Conservation (phyloP, 108 stramenopile species). For the Cyclotella choctawhatcheeana region DNA sequence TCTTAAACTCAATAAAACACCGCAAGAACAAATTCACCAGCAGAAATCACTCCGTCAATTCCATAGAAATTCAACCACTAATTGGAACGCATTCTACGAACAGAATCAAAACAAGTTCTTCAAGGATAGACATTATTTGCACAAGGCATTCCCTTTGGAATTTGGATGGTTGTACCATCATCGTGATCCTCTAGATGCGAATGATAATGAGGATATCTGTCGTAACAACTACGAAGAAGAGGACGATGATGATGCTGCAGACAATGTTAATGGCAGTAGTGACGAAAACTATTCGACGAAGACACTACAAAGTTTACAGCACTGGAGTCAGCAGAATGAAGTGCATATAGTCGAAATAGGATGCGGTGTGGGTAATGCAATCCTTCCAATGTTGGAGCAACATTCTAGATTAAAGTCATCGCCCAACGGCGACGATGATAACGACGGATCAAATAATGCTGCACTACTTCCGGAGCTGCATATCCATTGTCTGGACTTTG, state of each 20-base stretch:
- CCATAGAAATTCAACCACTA: constrained; percentile 41
- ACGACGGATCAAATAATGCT: no score
- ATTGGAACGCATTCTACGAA: constrained; percentile 83
- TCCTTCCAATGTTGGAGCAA: constrained; percentile 69
- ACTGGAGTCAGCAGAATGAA: neutral
- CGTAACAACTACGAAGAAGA: no score
- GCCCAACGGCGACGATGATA: no score
- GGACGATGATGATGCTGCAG: neutral
- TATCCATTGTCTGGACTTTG: constrained; percentile 65
- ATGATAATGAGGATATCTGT: no score
- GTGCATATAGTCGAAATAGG: constrained; percentile 80
- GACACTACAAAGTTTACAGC: neutral
- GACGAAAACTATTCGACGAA: no score
- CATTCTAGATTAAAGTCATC: constrained; percentile 30
- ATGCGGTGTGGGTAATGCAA: constrained; percentile 90
- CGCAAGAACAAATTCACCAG: neutral
- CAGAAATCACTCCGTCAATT: constrained; percentile 20
- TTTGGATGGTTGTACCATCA: constrained; percentile 49
- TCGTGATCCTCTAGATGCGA: no score
- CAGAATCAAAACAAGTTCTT: constrained; percentile 77
- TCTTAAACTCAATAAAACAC: neutral
- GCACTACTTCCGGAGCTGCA: constrained; percentile 15
- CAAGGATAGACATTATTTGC: constrained; percentile 89
- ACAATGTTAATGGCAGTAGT: neutral
- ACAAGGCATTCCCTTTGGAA: constrained; percentile 78